Evolutionary conservation across 192 early-diverging fungal genomes (phyloP), one percentile per base, ranked within the genome.

Genomic region (Powellomyces hirtus): DNA sequence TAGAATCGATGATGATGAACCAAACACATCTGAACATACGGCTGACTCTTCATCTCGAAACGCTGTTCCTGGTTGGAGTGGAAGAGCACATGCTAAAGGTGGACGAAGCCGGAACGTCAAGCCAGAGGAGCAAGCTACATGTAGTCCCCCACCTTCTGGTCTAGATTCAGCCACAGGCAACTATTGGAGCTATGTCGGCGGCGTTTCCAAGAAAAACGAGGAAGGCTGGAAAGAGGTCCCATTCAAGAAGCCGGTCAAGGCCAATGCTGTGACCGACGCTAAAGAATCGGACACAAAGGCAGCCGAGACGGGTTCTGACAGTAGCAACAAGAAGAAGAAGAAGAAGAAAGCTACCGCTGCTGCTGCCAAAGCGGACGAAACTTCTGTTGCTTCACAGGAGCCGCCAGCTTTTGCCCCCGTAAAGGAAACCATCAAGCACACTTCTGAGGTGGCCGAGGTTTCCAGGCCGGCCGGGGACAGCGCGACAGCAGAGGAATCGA

Each of bases 1-100:
- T 13, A 40, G 76, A 20, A 70, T 75, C 45, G 76, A 77, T 55
- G 76, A 77, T 51, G 68, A 70, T 26, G 61, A 64, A 20, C 52
- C 38, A 34, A 59, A 8, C 5, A 16, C 31, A n/a, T 37, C 37
- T 51, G 16, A 34, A 35, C 27, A 36, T 18, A 59, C 29, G 31
- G 33, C 29, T 35, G 26, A 35, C 35, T 6, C 1, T 38, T 60
- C 2, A 36, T 59, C 59, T 24, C n/a, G n/a, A n/a, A n/a, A n/a
- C n/a, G n/a, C n/a, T n/a, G 37, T 67, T 58, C 69, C 62, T 11
- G 69, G 59, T 26, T 71, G 36, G 26, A 61, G 67, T 46, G 67
- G 67, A 4, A 37, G 67, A 16, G 67, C 67, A 35, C 56, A 42
- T 26, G 58, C 51, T 14, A 4, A 27, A 49, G 22, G 14, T 30